Conservation (phyloP, 495 filamentous ascomycete genomes). For the Tuber melanosporum region DNA sequence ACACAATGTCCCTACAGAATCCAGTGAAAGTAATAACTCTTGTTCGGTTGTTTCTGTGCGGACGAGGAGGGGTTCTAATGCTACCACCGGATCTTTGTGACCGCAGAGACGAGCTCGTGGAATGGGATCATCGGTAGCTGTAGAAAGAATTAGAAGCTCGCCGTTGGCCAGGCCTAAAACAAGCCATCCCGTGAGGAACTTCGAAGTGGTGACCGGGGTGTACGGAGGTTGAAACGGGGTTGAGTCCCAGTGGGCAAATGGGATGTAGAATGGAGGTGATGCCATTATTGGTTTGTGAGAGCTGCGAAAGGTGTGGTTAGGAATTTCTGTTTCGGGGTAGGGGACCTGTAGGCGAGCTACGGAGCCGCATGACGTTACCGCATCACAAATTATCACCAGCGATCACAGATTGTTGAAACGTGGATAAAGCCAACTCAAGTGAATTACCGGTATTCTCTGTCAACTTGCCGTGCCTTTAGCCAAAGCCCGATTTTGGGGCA, state of each 20-base stretch:
- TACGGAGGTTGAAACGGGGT: constrained; percentile 17
- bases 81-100: constrained; percentile 25
- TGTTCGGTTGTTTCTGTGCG: constrained; percentile 14
- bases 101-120: constrained; percentile 27
- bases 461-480: background rate
- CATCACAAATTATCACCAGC: background rate
- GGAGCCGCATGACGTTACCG: constrained; percentile 26
- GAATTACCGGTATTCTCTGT: background rate
- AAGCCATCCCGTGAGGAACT: constrained; percentile 19
- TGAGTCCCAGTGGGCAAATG: constrained; percentile 35
- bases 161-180: constrained; percentile 37
- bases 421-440: background rate
- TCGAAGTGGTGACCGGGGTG: constrained; percentile 20
- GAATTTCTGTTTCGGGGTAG: constrained; percentile 18
- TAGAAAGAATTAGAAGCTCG: constrained; percentile 25
- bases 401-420: background rate
- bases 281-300: constrained; percentile 25
- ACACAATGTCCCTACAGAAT: constrained; percentile 14
- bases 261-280: constrained; percentile 32
- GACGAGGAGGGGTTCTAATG: constrained; percentile 12
- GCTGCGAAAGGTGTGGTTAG: constrained; percentile 17
- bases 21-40: constrained; percentile 21
- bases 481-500: no score
- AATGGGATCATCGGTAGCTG: background rate
- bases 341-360: background rate